Evolutionary conservation across 352 stramenopile genomes (phyloP), one percentile per base, ranked within the genome.

Genomic region (Stramenopiles sp.): DNA sequence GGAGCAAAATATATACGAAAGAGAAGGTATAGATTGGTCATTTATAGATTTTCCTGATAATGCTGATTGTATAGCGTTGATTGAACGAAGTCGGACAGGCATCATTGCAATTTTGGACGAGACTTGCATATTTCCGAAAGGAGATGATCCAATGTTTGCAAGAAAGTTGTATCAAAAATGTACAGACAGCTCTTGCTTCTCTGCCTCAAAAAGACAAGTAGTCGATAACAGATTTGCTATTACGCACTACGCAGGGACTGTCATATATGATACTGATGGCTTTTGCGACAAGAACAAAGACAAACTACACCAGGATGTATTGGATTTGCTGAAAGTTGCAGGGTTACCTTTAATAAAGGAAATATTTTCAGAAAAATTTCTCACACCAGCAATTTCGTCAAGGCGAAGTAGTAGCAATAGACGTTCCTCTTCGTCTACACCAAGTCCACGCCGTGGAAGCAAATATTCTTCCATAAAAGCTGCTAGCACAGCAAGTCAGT

Each of bases 41-140:
- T 97, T 98, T 86, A 98, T 99, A 83, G 89, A 96, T 82, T 99
- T 98, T 84, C 94, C 96, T 67, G 95, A 99, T 83, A 99, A 99
- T 88, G 93, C 97, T 83, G 95, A 97, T 82, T 97, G 97, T 82
- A 88, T 99, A 7, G 93, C 98, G 80, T 88, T 98, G 30, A 98
- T 99, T 81, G 94, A 98, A 76, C 90, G 87, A 82, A 92, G 94
- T 84, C 87, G 93, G 76, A 90, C 89, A 33, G 32, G 91, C 92
- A 81, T 89, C 91, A 75, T 92, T 87, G 89, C 90, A 0, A 89
- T 93, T 78, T 92, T 94, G 44, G 92, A 94, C 82, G 85, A 92
- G 82, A 91, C 89, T 27, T 92, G 93, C 88, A 78, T 78, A 14
- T 78, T 78, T 14, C 71, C 71, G 8, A 78, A 78, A 33, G 71